A percentile compares a stretch with the other conserved stretches of the same genome.
Conservation (phyloP, 2,329 filamentous ascomycete species). For the Aspergillus hiratsukae region DNA sequence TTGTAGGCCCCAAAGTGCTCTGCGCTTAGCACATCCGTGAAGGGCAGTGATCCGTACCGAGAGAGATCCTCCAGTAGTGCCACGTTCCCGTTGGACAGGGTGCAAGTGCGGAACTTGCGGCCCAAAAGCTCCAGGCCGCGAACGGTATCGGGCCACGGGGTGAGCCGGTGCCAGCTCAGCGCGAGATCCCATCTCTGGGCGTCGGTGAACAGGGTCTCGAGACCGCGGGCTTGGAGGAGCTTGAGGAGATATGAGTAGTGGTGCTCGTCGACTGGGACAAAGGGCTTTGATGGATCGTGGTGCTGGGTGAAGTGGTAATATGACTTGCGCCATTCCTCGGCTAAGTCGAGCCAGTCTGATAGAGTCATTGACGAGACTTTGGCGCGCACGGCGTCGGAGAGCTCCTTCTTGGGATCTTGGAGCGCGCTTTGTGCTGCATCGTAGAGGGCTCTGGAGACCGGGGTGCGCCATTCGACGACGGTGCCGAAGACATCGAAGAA, state of each 20-base stretch:
- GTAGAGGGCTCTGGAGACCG: constrained; percentile 58
- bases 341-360: constrained; percentile 60
- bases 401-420: constrained; percentile 41
- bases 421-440: constrained; percentile 48
- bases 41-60: constrained; percentile 55
- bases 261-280: constrained; percentile 69
- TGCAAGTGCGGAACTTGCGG: constrained; percentile 56
- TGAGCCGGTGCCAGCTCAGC: constrained; percentile 66
- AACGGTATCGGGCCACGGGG: constrained; percentile 62
- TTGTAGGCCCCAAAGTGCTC: constrained; percentile 74
- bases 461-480: constrained; percentile 71
- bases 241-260: constrained; percentile 59
- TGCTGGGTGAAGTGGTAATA: constrained; percentile 59
- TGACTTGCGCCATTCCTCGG: constrained; percentile 64
- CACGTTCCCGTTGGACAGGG: constrained; percentile 71
- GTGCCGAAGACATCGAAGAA: constrained; percentile 48
- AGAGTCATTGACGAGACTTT: constrained; percentile 50
- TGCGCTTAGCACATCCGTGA: constrained; percentile 59
- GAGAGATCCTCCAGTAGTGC: constrained; percentile 63
- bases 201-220: constrained; percentile 58
- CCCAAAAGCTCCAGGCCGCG: constrained; percentile 55
- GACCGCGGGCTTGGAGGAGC: constrained; percentile 53
- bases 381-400: constrained; percentile 46
- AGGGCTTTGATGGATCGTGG: constrained; percentile 41
- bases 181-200: constrained; percentile 58